A percentile compares a stretch with the other conserved stretches of the same genome.
Conservation (phyloP, 2,329 filamentous ascomycete genomes). For the Fusarium verticillioides region DNA sequence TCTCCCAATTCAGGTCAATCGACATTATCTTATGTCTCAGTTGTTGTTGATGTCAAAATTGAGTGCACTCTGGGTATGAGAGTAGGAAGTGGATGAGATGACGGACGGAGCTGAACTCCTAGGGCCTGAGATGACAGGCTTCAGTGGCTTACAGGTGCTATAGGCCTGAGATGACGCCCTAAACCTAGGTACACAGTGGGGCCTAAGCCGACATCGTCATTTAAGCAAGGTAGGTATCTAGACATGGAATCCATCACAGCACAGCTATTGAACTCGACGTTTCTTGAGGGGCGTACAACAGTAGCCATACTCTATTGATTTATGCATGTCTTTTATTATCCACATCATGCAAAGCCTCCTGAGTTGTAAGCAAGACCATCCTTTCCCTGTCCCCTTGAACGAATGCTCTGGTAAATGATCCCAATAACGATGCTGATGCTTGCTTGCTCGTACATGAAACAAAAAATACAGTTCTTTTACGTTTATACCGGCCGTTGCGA, state of each 20-base stretch:
- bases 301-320: slow-evolving; percentile 5
- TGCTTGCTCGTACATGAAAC: slow-evolving; percentile 12
- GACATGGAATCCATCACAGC: background rate
- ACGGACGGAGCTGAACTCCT: background rate
- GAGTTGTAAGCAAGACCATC: slow-evolving; percentile 1
- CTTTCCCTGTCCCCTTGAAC: background rate
- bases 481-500: slow-evolving; percentile 4
- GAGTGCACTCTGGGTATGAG: background rate
- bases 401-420: slow-evolving; percentile 22
- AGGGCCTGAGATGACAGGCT: background rate
- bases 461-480: slow-evolving; percentile 22
- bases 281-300: background rate
- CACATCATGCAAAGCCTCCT: background rate
- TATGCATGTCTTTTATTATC: slow-evolving; percentile 12
- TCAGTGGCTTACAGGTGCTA: slow-evolving; percentile 13
- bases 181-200: background rate
- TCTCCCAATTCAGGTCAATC: slow-evolving; percentile 97
- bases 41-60: background rate
- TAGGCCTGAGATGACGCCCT: background rate
- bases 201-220: background rate
- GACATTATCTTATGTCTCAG: slow-evolving; percentile 71
- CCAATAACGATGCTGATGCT: slow-evolving; percentile 25
- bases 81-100: slow-evolving; percentile 25
- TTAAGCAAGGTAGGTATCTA: background rate
- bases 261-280: background rate